Conservation (phyloP, 148 eudicot species). For the Cornus controversa region DNA sequence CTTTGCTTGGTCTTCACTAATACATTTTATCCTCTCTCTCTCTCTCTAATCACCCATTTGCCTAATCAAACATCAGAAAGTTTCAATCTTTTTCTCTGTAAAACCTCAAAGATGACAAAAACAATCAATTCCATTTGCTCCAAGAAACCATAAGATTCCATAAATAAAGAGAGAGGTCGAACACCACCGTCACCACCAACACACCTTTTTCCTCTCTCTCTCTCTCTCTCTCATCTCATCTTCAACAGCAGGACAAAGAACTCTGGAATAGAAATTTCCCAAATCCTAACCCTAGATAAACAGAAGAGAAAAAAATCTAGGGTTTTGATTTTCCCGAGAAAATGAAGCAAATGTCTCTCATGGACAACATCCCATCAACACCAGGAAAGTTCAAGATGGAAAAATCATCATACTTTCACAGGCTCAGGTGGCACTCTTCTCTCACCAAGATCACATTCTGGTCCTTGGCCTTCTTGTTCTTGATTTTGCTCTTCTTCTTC, state of each 20-base stretch:
- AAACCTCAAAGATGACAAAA: neutral
- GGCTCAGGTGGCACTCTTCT: slow-evolving; percentile 55
- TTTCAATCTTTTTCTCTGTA: neutral
- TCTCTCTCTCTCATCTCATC: slow-evolving; percentile 5
- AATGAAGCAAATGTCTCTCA: slow-evolving; percentile 39
- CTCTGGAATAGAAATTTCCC: neutral
- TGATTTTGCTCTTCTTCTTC: slow-evolving; percentile 59
- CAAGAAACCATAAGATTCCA: slow-evolving; percentile 48
- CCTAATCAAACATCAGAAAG: slow-evolving; percentile 17
- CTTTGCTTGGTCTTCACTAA: neutral
- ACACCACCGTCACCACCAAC: slow-evolving; percentile 12
- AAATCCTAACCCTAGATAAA: neutral
- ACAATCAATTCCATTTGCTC: slow-evolving; percentile 14
- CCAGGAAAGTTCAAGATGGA: slow-evolving; percentile 89
- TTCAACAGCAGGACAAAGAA: slow-evolving; percentile 12
- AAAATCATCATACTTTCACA: slow-evolving; percentile 54
- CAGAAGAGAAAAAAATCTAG: neutral
- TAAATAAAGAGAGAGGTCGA: slow-evolving; percentile 2
- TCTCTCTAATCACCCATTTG: slow-evolving; percentile 18
- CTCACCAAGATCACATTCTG: slow-evolving; percentile 62
- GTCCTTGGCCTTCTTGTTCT: slow-evolving; percentile 50
- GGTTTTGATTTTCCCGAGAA: neutral
- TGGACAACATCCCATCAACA: slow-evolving; percentile 60
- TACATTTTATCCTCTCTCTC: neutral
- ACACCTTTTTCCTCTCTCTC: neutral